Evolutionary conservation across 2,329 filamentous ascomycete genomes (phyloP), one percentile per base, ranked within the genome.

Genomic region (Trichophyton rubrum): DNA sequence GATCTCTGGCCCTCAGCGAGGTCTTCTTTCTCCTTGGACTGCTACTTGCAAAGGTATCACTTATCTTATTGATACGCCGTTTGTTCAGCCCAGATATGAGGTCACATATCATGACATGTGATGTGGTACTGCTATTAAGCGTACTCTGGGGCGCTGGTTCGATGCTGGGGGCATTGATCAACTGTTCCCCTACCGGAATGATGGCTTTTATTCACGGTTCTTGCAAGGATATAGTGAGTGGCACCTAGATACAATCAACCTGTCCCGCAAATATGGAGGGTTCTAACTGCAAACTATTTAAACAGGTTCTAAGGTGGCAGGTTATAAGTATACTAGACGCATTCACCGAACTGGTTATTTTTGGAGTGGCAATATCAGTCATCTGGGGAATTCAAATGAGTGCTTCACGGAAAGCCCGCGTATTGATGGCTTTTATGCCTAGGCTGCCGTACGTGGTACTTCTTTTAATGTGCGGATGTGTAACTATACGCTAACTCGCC

Each of bases 21-120:
- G 30, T 55, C 49, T 55, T 55, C 49, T 55, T 55, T 20, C 24
- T 55, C 17, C 27, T 55, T 11, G 49, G 49, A 9, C 20, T 55
- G 24, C 15, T 55, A n/a, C 49, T 55, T 35, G 49, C 49, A 27
- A 55, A 55, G 11, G 49, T 35, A 5, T 55, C 49, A n/a, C 22
- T 55, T 20, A 35, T 55, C 6, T n/a, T 55, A 17, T 35, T 55
- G n/a, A 55, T 55, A 33, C 49, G 49, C 27, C 49, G 49, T 27
- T 27, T 55, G 9, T 55, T 55, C 49, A 55, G 49, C 27, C 49
- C 49, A n/a, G 49, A 55, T 55, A 55, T 55, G 49, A 27, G 49
- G n/a, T 1, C 27, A 9, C 49, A 55, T 55, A 33, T 55, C 33
- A n/a, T 55, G n/a, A 13, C 49, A 15, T 55, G 49, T 17, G 27